These are phyloP conservation scores for Xerocomus potaroensis DNA, from an alignment of 768 basidiomycete species.

Conservation along the genomic window DNA sequence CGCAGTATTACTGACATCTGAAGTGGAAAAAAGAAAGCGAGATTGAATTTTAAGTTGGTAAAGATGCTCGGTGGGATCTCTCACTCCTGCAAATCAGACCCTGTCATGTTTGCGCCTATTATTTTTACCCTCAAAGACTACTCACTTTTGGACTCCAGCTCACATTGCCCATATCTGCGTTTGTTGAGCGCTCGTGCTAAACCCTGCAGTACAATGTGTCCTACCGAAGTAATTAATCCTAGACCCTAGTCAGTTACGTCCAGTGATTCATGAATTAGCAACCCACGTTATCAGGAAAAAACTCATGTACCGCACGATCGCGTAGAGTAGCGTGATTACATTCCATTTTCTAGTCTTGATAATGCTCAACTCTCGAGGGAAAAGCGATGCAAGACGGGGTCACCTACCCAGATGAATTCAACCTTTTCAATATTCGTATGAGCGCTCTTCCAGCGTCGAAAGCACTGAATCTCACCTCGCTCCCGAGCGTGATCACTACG, in stretches of 20 bases:
- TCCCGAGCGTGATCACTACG: conserved; percentile 10
- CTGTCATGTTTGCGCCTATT: background rate
- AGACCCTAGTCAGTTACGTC: background rate
- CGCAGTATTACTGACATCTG: conserved; percentile 10
- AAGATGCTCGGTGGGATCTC: background rate
- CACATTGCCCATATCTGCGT: conserved; percentile 2
- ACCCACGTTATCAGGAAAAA: conserved; percentile 13
- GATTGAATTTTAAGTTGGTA: no score
- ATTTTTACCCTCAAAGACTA: background rate
- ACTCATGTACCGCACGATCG: conserved; percentile 18
- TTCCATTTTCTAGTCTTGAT: conserved; percentile 17
- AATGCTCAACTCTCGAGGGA: background rate
- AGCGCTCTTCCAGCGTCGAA: background rate
- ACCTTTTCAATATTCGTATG: conserved; percentile 8
- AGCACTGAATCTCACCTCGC: conserved; percentile 5
- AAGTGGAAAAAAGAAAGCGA: background rate
- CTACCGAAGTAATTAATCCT: conserved; percentile 11
- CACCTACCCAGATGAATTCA: conserved; percentile 17
- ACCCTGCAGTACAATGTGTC: background rate
- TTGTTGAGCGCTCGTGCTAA: background rate
- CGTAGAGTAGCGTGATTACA: conserved; percentile 14
- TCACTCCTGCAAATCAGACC: conserved; percentile 9
- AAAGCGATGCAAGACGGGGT: background rate
- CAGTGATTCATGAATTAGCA: background rate
- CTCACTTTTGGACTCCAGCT: conserved; percentile 12